These are phyloP conservation scores for Phallus indusiatus DNA, from an alignment of 768 basidiomycete genomes.

Conservation along the genomic window DNA sequence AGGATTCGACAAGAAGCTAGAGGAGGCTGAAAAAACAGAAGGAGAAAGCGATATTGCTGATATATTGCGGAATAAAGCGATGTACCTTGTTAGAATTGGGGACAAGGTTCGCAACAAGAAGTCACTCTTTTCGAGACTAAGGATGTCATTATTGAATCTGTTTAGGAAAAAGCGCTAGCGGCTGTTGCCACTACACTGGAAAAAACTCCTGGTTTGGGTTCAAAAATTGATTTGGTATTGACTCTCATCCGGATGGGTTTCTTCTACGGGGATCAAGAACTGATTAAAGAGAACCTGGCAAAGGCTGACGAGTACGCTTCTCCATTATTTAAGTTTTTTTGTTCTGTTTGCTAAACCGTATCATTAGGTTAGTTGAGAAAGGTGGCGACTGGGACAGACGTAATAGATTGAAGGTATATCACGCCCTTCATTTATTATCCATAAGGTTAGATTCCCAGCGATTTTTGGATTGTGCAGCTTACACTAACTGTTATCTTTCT, in stretches of 20 bases:
- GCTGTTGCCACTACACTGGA: conserved; percentile 79
- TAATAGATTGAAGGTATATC: conserved; percentile 94
- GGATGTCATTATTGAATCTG: not conserved
- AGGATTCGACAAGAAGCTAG: conserved; percentile 65
- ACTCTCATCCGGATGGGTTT: conserved; percentile 83
- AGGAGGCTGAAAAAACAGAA: conserved; percentile 81
- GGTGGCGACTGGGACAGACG: conserved; percentile 98
- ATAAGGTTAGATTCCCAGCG: conserved; percentile 30
- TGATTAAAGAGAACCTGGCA: conserved; percentile 62
- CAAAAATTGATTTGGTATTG: conserved; percentile 87
- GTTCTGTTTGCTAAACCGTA: not conserved
- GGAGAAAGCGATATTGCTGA: conserved; percentile 93
- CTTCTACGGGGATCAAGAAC: conserved; percentile 73
- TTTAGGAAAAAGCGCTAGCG: conserved; percentile 67
- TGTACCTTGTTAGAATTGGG: conserved; percentile 81
- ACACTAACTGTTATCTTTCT: not conserved
- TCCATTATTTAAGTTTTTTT: not conserved
- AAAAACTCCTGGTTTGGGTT: conserved; percentile 89
- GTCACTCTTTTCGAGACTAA: not conserved
- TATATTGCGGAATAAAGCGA: conserved; percentile 72
- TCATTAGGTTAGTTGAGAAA: conserved; percentile 71
- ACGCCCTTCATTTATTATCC: conserved; percentile 73
- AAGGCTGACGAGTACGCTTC: conserved; percentile 69
- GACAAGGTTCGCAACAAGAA: conserved; percentile 42
- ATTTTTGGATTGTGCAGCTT: not conserved